Evolutionary conservation across 352 stramenopile genomes (phyloP).

Genomic region (Elongisporangium undulatum): DNA sequence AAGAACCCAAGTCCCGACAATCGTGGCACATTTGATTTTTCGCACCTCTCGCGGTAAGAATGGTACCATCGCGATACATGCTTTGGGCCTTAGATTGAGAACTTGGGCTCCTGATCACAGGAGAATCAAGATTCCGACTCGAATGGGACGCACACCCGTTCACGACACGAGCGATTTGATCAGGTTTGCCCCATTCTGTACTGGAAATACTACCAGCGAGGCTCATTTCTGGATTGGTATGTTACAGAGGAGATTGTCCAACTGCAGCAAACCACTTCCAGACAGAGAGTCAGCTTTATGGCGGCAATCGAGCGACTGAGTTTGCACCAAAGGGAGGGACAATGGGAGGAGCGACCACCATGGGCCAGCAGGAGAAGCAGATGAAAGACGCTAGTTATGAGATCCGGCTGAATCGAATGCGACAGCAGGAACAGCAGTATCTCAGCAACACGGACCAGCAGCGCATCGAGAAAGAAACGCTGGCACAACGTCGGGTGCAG

Average conservation of each 20-base stretch:
- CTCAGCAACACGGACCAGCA: constrained; percentile 16
- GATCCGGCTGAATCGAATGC: constrained; percentile 35
- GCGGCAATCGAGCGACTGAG: constrained; percentile 8
- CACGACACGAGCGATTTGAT: constrained; percentile 31
- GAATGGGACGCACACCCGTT: constrained; percentile 29
- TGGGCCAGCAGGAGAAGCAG: constrained; percentile 53
- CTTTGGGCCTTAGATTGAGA: neutral
- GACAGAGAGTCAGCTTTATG: constrained; percentile 43
- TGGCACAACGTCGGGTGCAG: constrained; percentile 28
- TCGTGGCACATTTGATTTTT: constrained; percentile 33
- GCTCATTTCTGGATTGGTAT: neutral
- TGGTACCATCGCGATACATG: constrained; percentile 1
- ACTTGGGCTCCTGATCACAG: constrained; percentile 11
- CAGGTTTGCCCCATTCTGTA: neutral
- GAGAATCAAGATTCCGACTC: constrained; percentile 28
- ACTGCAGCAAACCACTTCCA: constrained; percentile 14
- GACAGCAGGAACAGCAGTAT: constrained; percentile 30
- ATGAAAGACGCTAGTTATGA: constrained; percentile 24
- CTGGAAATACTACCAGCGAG: neutral
- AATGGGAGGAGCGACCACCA: constrained; percentile 9
- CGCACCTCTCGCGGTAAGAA: constrained; percentile 32
- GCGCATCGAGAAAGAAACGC: constrained; percentile 18
- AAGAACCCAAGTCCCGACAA: constrained; percentile 11
- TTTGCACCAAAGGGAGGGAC: neutral
- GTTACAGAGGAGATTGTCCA: neutral